A percentile compares a stretch with the other conserved stretches of the same genome.
Evolutionary conservation across 1,284 basidiomycete genomes (phyloP).

Genomic region (Vanrija sp.): DNA sequence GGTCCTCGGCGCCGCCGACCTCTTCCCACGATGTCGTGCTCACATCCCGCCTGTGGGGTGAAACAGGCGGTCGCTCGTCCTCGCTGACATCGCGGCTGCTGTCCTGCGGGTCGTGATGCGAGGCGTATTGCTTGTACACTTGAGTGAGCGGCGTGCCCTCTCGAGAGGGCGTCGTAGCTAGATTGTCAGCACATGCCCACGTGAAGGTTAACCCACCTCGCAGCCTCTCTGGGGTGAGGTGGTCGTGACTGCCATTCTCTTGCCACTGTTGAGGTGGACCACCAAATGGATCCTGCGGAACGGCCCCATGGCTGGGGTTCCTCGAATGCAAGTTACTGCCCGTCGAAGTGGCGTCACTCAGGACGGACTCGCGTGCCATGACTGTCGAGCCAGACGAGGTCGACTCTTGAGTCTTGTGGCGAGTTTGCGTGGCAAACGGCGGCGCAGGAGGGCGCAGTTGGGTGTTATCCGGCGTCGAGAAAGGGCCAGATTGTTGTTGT

Average conservation of each 20-base stretch:
- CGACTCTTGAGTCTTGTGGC: slow-evolving; percentile 27
- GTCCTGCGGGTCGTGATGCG: background rate
- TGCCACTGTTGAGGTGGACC: too few species aligned
- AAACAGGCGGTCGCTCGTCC: background rate
- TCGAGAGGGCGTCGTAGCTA: too few species aligned
- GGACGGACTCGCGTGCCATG: slow-evolving; percentile 18
- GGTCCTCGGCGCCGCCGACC: slow-evolving; percentile 27
- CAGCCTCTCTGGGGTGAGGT: too few species aligned
- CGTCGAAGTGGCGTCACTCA: too few species aligned
- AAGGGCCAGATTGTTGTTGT: background rate
- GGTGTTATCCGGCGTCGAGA: background rate
- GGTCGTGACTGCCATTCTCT: too few species aligned
- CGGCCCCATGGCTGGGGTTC: too few species aligned
- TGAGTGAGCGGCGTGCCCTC: too few species aligned
- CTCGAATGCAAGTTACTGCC: too few species aligned
- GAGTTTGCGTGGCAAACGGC: slow-evolving; percentile 22
- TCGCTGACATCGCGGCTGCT: background rate
- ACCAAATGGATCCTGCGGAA: too few species aligned
- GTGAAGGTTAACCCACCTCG: too few species aligned
- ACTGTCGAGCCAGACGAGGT: slow-evolving; percentile 30
- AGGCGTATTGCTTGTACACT: too few species aligned
- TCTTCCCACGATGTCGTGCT: slow-evolving; percentile 45
- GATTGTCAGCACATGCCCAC: background rate
- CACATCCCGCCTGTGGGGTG: background rate
- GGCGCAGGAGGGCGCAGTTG: slow-evolving; percentile 4